Evolutionary conservation across 2,329 filamentous ascomycete genomes (phyloP).

Genomic region (Diplodia intermedia): DNA sequence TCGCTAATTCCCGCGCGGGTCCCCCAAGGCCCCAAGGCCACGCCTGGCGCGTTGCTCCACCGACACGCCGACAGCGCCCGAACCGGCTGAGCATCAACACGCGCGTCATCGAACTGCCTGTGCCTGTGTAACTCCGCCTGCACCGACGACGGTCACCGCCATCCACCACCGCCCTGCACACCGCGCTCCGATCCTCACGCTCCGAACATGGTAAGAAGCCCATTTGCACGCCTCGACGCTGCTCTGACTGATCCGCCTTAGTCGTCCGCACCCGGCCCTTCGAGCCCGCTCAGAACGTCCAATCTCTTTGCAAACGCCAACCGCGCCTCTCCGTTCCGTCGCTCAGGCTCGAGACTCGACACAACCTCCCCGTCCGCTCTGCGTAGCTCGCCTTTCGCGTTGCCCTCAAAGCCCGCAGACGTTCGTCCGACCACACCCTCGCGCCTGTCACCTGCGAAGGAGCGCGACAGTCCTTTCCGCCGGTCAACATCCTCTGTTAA

Average conservation of each 20-base stretch:
- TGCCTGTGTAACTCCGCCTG: background rate
- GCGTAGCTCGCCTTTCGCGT: constrained; percentile 34
- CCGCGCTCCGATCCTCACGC: background rate
- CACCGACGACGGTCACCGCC: background rate
- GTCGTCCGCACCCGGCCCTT: constrained; percentile 23
- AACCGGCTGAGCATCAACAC: constrained; percentile 9
- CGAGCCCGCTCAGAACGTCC: constrained; percentile 50
- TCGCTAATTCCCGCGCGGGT: constrained; percentile 20
- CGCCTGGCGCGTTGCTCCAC: constrained; percentile 12
- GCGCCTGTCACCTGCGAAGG: constrained; percentile 36
- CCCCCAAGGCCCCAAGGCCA: background rate
- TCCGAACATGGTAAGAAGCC: constrained; percentile 26
- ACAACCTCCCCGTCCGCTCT: constrained; percentile 49
- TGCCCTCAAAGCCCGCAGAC: constrained; percentile 33
- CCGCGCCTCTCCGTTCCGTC: constrained; percentile 54
- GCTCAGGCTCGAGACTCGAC: constrained; percentile 49
- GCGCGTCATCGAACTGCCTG: constrained; percentile 13
- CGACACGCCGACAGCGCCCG: constrained; percentile 12
- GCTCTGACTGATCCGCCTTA: constrained; percentile 18
- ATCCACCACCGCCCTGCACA: background rate
- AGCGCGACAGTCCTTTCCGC: constrained; percentile 35
- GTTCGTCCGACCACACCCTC: constrained; percentile 33
- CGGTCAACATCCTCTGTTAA: constrained; percentile 46
- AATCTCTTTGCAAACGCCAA: constrained; percentile 51
- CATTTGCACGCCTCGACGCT: background rate